Conservation (phyloP, 441 rosid species). For the Adansonia grandidieri region DNA sequence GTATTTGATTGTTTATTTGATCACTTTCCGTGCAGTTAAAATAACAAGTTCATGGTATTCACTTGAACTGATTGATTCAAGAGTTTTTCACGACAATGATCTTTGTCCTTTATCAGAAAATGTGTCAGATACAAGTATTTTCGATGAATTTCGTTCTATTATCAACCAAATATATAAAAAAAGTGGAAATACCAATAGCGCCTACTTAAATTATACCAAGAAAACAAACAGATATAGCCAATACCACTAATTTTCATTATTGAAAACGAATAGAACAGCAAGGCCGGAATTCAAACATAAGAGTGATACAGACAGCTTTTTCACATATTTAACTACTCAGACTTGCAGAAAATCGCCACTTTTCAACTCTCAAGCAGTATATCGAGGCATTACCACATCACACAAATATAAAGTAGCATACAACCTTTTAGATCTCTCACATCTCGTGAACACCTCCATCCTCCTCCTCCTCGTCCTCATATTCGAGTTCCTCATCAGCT, state of each 20-base stretch:
- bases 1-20: background rate
- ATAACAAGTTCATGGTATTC: background rate
- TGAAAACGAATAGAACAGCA: background rate
- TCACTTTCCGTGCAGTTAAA: background rate
- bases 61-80: constrained; percentile 22
- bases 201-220: no score
- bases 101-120: background rate
- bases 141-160: no score
- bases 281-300: constrained; percentile 17
- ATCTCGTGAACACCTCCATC: background rate
- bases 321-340: background rate
- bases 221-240: background rate
- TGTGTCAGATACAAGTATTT: no score
- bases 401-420: constrained; percentile 1
- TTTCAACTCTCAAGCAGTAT: background rate
- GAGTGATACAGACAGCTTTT: background rate
- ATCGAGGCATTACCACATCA: background rate
- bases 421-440: constrained; percentile 20
- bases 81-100: background rate
- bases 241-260: constrained; percentile 5
- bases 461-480: constrained; percentile 25
- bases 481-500: constrained; percentile 29
- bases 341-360: background rate
- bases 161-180: background rate
- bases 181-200: no score